Conservation (phyloP, 306 rosid species). For the Ormosia emarginata region DNA sequence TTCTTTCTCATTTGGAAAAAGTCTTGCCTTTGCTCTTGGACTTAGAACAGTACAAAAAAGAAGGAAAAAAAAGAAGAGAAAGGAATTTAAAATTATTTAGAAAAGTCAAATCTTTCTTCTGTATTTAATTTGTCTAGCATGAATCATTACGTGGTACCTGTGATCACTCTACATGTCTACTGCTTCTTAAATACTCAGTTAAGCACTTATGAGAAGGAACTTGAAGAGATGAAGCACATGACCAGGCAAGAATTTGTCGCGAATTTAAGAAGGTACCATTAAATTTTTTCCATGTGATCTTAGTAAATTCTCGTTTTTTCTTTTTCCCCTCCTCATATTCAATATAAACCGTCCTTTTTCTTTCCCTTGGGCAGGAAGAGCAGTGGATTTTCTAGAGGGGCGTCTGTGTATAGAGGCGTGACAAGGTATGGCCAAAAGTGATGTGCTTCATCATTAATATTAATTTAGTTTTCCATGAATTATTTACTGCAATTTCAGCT, state of each 20-base stretch:
- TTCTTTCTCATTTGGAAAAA: constrained; percentile 24
- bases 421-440: constrained; percentile 88
- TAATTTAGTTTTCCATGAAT: constrained; percentile 41
- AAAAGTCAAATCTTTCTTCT: constrained; percentile 11
- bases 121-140: neutral
- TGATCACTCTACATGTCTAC: constrained; percentile 21
- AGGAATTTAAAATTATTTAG: neutral
- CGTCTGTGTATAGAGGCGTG: constrained; percentile 98
- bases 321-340: neutral
- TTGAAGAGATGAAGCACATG: constrained; percentile 96
- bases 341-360: constrained; percentile 15
- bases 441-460: constrained; percentile 29
- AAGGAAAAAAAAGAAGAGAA: neutral
- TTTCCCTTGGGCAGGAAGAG: constrained; percentile 64
- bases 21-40: neutral
- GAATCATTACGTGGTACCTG: constrained; percentile 16
- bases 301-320: neutral
- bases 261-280: constrained; percentile 79
- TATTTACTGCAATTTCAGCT: constrained; percentile 61
- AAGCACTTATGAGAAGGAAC: constrained; percentile 78
- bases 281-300: constrained; percentile 15
- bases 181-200: constrained; percentile 54
- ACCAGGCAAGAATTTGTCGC: constrained; percentile 97
- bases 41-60: neutral
- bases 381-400: constrained; percentile 99